Evolutionary conservation across 208 protist species (phyloP).

Genomic region (Trypanosoma brucei): DNA sequence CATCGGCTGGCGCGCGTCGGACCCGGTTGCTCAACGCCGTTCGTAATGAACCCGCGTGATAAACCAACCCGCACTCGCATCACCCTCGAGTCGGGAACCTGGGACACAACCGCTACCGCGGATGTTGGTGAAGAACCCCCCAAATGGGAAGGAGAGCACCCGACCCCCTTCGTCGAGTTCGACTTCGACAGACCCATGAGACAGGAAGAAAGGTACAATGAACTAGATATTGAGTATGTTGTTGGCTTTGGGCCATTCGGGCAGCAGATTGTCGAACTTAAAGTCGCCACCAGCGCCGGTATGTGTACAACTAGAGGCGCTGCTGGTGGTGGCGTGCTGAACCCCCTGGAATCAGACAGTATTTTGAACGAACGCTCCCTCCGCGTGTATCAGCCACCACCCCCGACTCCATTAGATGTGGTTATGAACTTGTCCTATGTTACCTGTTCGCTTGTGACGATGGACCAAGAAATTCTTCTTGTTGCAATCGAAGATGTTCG

Average conservation of each 20-base stretch:
- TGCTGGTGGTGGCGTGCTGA: neutral
- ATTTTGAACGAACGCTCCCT: constrained; percentile 8
- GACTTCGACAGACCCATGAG: constrained; percentile 21
- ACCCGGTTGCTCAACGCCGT: constrained; percentile 39
- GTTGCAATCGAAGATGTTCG: constrained; percentile 57
- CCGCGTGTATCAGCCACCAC: constrained; percentile 16
- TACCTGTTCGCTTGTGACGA: constrained; percentile 63
- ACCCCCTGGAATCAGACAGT: neutral
- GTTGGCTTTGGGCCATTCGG: constrained; percentile 47
- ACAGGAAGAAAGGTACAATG: constrained; percentile 24
- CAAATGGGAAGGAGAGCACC: neutral
- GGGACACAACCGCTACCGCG: neutral
- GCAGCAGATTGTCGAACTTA: constrained; percentile 63
- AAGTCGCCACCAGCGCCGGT: constrained; percentile 7
- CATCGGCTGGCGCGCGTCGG: constrained; percentile 50
- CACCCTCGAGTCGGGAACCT: constrained; percentile 5
- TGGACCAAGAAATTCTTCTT: constrained; percentile 64
- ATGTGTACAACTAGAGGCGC: neutral
- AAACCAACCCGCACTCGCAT: constrained; percentile 14
- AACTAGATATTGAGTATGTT: constrained; percentile 36
- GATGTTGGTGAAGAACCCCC: neutral
- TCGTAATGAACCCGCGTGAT: constrained; percentile 14
- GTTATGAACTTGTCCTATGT: constrained; percentile 56
- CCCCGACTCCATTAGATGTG: constrained; percentile 47
- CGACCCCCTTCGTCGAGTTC: constrained; percentile 16